phyloP scores from a whole-genome alignment of 2,329 filamentous ascomycete genomes.

The Claviceps africana region DNA sequence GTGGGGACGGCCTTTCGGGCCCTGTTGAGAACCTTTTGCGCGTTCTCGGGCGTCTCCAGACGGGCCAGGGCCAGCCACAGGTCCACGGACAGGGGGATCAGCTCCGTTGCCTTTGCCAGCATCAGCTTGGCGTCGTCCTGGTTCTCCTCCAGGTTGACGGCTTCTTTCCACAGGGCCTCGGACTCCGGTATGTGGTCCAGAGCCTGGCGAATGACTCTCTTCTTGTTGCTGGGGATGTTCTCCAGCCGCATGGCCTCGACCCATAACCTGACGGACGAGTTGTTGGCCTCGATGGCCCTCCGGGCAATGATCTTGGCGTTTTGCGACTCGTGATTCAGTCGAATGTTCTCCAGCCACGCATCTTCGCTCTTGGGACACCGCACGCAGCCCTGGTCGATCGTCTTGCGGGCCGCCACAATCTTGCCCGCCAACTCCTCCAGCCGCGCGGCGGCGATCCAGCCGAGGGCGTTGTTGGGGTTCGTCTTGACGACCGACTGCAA shows the following conservation, averaged over 20 bases:
- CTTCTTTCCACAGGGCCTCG: slow-evolving; percentile 94
- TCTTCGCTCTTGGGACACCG: slow-evolving; percentile 90
- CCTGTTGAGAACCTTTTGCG: slow-evolving; percentile 87
- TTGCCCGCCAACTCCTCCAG: slow-evolving; percentile 89
- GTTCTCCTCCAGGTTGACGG: slow-evolving; percentile 89
- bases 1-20: slow-evolving; percentile 88
- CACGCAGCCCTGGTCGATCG: slow-evolving; percentile 78
- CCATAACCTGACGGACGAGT: slow-evolving; percentile 79
- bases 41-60: slow-evolving; percentile 78
- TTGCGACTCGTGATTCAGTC: slow-evolving; percentile 67
- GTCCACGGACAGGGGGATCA: slow-evolving; percentile 86
- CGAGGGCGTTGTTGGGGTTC: slow-evolving; percentile 85
- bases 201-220: slow-evolving; percentile 81
- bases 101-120: slow-evolving; percentile 86
- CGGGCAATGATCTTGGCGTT: slow-evolving; percentile 95
- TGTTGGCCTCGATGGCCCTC: slow-evolving; percentile 83
- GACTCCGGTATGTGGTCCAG: slow-evolving; percentile 89
- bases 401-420: slow-evolving; percentile 72
- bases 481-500: slow-evolving; percentile 96
- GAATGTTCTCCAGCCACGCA: slow-evolving; percentile 90
- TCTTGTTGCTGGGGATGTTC: slow-evolving; percentile 68
- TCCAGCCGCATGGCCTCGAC: slow-evolving; percentile 92
- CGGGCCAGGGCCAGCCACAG: slow-evolving; percentile 89
- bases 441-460: slow-evolving; percentile 89
- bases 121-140: slow-evolving; percentile 75